A percentile compares a stretch with the other conserved stretches of the same genome.
phyloP scores from a whole-genome alignment of 2,329 filamentous ascomycete species.

The Pezicula neosporulosa region DNA sequence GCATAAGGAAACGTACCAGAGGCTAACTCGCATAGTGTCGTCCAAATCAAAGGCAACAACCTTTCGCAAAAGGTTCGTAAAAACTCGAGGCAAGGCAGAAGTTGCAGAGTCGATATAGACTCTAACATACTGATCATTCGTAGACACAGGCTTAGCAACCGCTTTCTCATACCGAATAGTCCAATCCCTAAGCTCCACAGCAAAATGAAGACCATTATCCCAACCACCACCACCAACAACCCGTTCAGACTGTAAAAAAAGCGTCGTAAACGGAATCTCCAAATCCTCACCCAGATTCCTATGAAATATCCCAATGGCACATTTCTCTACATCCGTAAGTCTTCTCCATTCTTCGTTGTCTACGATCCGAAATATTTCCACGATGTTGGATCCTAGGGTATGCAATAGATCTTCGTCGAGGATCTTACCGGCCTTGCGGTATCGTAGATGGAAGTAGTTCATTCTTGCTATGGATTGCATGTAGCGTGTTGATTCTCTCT shows the following conservation, averaged over 20 bases:
- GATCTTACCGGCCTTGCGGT: conserved; percentile 21
- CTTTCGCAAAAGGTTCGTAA: conserved; percentile 7
- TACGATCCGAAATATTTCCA: conserved; percentile 18
- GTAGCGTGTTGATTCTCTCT: conserved; percentile 13
- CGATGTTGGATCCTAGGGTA: conserved; percentile 13
- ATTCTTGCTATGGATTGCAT: conserved; percentile 18
- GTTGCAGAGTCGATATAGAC: conserved; percentile 35
- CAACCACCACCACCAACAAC: too few species aligned
- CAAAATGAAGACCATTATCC: conserved; percentile 25
- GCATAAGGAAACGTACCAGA: conserved; percentile 5
- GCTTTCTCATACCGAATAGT: conserved; percentile 16
- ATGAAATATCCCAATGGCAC: conserved; percentile 25
- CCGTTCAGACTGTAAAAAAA: conserved; percentile 20
- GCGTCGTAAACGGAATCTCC: conserved; percentile 23
- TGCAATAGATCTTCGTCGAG: conserved; percentile 18
- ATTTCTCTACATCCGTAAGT: conserved; percentile 23
- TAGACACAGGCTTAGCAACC: conserved; percentile 16
- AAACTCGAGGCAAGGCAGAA: conserved; percentile 11
- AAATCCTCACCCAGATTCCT: conserved; percentile 25
- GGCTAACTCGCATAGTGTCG: conserved; percentile 10
- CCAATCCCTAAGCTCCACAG: conserved; percentile 21
- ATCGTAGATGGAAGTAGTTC: conserved; percentile 19
- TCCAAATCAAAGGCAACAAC: conserved; percentile 9
- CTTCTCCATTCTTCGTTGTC: conserved; percentile 20
- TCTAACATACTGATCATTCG: conserved; percentile 36